A percentile compares a stretch with the other conserved stretches of the same genome.
Evolutionary conservation across 2,329 filamentous ascomycete genomes (phyloP).

Genomic region (Decorospora gaudefroyi): DNA sequence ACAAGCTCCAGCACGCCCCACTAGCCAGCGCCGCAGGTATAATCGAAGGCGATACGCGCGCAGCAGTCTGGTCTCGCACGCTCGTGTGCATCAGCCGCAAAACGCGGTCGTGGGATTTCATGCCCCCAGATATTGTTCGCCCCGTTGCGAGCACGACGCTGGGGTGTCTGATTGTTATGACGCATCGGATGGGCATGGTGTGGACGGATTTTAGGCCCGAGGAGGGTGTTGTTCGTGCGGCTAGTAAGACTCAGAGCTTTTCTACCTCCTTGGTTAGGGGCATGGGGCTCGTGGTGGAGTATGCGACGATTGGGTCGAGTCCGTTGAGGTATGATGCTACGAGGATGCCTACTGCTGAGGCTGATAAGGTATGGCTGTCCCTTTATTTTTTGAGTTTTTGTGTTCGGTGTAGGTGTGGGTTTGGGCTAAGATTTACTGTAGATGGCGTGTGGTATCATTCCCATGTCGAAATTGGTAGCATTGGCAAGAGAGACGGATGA

Average conservation of each 20-base stretch:
- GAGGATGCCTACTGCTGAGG: neutral
- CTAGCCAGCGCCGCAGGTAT: no score
- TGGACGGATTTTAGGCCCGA: constrained; percentile 2
- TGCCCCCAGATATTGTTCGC: constrained; percentile 15
- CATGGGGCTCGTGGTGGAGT: neutral
- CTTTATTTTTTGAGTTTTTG: no score
- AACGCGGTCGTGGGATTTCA: constrained; percentile 11
- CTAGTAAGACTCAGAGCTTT: neutral
- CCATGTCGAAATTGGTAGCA: no score
- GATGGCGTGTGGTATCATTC: neutral
- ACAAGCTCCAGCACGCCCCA: neutral
- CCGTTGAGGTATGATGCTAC: neutral
- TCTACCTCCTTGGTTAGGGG: neutral
- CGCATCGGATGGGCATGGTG: constrained; percentile 6
- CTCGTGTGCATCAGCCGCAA: neutral
- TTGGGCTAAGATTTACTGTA: neutral
- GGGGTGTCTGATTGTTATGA: constrained; percentile 3
- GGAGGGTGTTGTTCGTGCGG: constrained; percentile 1
- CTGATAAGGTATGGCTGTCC: constrained; percentile 4
- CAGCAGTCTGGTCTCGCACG: no score
- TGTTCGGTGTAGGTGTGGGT: no score
- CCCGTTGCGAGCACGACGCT: constrained; percentile 11
- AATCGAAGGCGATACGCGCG: no score
- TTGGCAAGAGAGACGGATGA: no score
- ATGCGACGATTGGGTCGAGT: neutral